Evolutionary conservation across 1,284 basidiomycete genomes (phyloP).

Genomic region (Xerocomus amazonicus): DNA sequence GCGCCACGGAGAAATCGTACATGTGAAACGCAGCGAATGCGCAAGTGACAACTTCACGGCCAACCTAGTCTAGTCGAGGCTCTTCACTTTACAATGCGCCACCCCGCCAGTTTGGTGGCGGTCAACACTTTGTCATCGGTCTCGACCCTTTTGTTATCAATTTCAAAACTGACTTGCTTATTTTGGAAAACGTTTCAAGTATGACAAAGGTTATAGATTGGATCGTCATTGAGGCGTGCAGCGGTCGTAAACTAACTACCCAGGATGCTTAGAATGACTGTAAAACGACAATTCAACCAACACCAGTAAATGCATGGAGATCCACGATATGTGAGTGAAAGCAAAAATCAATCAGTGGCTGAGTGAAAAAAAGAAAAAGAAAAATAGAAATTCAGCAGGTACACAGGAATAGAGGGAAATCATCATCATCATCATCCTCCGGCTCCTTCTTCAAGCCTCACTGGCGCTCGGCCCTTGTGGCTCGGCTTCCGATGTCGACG

Average conservation of each 20-base stretch:
- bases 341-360: slow-evolving; percentile 10
- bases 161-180: too few species aligned
- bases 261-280: slow-evolving; percentile 14
- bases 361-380: slow-evolving; percentile 2
- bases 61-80: too few species aligned
- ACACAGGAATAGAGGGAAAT: not conserved
- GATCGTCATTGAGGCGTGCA: slow-evolving; percentile 19
- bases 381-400: slow-evolving; percentile 4
- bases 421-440: slow-evolving; percentile 7
- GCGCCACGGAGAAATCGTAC: too few species aligned
- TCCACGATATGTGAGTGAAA: slow-evolving; percentile 13
- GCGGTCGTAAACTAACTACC: slow-evolving; percentile 26
- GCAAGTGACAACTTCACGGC: too few species aligned
- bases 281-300: slow-evolving; percentile 25
- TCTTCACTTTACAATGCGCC: too few species aligned
- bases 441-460: slow-evolving; percentile 19
- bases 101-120: too few species aligned
- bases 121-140: too few species aligned
- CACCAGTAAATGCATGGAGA: slow-evolving; percentile 9
- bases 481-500: slow-evolving; percentile 18
- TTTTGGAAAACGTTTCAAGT: not conserved
- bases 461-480: slow-evolving; percentile 9
- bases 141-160: too few species aligned
- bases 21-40: too few species aligned
- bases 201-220: slow-evolving; percentile 13